Conservation (phyloP, 495 filamentous ascomycete genomes). For the Aspergillus panamensis region DNA sequence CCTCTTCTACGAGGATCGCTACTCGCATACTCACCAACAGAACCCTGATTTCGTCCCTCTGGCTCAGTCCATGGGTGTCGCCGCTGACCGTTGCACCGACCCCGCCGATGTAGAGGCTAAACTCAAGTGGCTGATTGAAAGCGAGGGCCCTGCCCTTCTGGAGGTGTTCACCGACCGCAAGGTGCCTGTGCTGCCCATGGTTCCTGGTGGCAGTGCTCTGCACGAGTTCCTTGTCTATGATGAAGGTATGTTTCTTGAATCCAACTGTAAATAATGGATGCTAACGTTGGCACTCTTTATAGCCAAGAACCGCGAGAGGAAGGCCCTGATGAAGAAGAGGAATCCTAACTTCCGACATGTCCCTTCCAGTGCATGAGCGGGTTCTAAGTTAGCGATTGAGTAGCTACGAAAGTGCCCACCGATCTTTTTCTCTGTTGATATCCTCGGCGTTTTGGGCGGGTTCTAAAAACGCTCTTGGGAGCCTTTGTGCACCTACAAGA, state of each 20-base stretch:
- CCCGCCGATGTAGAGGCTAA: conserved; percentile 70
- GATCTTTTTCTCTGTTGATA: conserved; percentile 40
- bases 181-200: conserved; percentile 98
- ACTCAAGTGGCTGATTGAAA: conserved; percentile 84
- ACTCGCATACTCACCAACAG: conserved; percentile 85
- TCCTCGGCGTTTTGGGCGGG: conserved; percentile 48
- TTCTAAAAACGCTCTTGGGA: conserved; percentile 39
- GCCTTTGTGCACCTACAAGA: conserved; percentile 12
- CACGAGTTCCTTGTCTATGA: conserved; percentile 96
- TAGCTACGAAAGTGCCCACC: conserved; percentile 25
- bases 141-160: conserved; percentile 72
- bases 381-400: conserved; percentile 15
- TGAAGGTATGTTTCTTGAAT: conserved; percentile 50
- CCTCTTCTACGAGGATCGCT: conserved; percentile 89
- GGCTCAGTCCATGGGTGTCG: conserved; percentile 77
- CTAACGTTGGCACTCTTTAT: conserved; percentile 23
- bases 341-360: conserved; percentile 29
- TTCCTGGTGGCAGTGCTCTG: conserved; percentile 77
- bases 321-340: conserved; percentile 66
- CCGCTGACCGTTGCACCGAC: conserved; percentile 59
- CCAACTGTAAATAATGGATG: not conserved
- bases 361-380: conserved; percentile 20
- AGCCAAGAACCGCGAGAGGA: conserved; percentile 73
- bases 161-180: conserved; percentile 69
- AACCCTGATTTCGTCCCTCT: conserved; percentile 88